A percentile compares a stretch with the other conserved stretches of the same genome.
These are phyloP conservation scores for Fragilariopsis cylindrus DNA, from an alignment of 108 stramenopile genomes.

Conservation along the genomic window DNA sequence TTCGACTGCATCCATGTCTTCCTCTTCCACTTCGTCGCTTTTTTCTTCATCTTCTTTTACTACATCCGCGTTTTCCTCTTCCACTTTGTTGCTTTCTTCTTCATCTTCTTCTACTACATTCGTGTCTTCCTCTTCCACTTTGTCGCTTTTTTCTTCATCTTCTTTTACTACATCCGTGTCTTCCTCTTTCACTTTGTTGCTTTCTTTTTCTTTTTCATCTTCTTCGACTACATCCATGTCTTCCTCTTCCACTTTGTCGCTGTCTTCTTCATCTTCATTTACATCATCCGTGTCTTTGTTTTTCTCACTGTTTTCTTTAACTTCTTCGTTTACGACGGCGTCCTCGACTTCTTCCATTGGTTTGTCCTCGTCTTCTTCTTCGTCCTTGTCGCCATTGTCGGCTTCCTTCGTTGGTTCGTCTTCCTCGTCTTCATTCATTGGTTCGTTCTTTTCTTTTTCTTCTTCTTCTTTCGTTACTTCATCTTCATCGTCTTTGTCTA, in stretches of 20 bases:
- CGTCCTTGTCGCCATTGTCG: not conserved
- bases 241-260: not conserved
- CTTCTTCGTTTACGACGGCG: not conserved
- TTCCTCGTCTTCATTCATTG: not conserved
- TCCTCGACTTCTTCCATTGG: not conserved
- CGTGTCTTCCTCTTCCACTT: not conserved
- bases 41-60: not conserved
- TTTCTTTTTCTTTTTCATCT: not conserved
- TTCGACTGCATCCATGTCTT: not conserved
- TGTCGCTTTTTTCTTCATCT: not conserved
- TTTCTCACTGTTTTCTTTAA: not conserved
- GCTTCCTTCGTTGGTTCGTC: not conserved
- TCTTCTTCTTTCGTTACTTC: not conserved
- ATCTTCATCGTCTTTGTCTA: not conserved
- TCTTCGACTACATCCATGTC: not conserved
- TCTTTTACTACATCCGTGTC: not conserved
- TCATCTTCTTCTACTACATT: not conserved
- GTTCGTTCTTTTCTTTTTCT: not conserved
- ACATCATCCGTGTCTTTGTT: not conserved
- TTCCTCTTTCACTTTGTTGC: not conserved
- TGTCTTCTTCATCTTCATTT: not conserved
- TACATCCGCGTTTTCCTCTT: not conserved
- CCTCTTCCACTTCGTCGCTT: constrained; percentile 2
- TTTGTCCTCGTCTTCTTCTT: not conserved
- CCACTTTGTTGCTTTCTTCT: not conserved